Evolutionary conservation across 768 basidiomycete species (phyloP).

Genomic region (Leccinum arenicola): DNA sequence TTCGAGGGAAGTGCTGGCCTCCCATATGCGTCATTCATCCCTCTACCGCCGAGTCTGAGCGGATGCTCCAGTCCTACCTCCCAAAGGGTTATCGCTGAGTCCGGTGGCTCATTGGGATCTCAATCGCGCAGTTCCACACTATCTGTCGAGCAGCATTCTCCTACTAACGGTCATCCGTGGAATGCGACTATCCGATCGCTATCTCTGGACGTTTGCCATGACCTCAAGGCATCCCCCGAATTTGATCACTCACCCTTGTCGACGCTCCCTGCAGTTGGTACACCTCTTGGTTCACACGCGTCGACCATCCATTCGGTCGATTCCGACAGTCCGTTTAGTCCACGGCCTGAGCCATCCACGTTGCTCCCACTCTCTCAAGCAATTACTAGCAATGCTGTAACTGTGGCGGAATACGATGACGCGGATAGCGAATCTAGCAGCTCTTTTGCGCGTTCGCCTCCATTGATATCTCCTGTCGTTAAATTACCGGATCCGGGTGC

Average conservation of each 20-base stretch:
- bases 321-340: slow-evolving; percentile 28
- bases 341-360: slow-evolving; percentile 22
- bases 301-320: slow-evolving; percentile 14
- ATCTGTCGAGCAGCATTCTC: slow-evolving; percentile 27
- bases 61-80: slow-evolving; percentile 31
- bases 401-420: slow-evolving; percentile 11
- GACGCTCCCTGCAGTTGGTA: slow-evolving; percentile 29
- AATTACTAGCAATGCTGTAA: not conserved
- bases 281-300: slow-evolving; percentile 21
- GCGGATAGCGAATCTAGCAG: slow-evolving; percentile 20
- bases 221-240: slow-evolving; percentile 16
- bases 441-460: slow-evolving; percentile 27
- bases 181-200: slow-evolving; percentile 6
- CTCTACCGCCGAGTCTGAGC: slow-evolving; percentile 31
- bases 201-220: slow-evolving; percentile 5
- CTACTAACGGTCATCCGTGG: slow-evolving; percentile 18
- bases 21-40: slow-evolving; percentile 28
- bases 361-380: slow-evolving; percentile 22
- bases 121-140: slow-evolving; percentile 33
- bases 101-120: slow-evolving; percentile 13
- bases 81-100: slow-evolving; percentile 19
- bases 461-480: slow-evolving; percentile 27
- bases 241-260: slow-evolving; percentile 32
- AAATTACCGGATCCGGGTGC: slow-evolving; percentile 26
- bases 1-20: slow-evolving; percentile 17